These are phyloP conservation scores for Aeschynomene evenia DNA, from an alignment of 306 rosid species.

Conservation along the genomic window DNA sequence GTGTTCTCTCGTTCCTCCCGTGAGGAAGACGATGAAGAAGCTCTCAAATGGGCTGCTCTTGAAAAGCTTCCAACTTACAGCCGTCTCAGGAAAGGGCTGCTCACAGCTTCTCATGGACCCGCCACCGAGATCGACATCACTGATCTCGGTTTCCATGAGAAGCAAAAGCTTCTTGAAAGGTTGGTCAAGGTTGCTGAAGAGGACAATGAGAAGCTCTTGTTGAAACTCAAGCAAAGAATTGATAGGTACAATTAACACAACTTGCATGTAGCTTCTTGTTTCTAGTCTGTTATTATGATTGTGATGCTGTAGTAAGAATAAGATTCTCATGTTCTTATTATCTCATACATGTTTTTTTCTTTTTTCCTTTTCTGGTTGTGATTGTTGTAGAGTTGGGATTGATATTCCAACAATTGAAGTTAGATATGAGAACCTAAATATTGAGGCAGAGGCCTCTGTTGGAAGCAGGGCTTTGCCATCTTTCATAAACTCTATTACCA, in stretches of 20 bases:
- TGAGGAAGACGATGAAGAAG: conserved; percentile 70
- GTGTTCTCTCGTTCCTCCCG: conserved; percentile 52
- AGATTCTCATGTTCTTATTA: too few relatives aligned
- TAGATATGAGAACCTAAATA: conserved; percentile 58
- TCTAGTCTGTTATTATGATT: too few relatives aligned
- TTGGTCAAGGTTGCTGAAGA: conserved; percentile 53
- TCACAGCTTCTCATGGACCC: conserved; percentile 46
- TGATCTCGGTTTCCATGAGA: conserved; percentile 43
- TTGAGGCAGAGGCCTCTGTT: conserved; percentile 65
- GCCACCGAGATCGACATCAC: conserved; percentile 53
- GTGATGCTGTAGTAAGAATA: too few relatives aligned
- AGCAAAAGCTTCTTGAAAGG: conserved; percentile 41
- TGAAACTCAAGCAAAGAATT: conserved; percentile 57
- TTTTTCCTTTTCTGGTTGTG: not conserved
- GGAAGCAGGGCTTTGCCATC: conserved; percentile 77
- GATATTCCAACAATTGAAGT: conserved; percentile 73
- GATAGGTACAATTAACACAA: conserved; percentile 45
- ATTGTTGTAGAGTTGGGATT: conserved; percentile 60
- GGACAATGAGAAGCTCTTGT: conserved; percentile 47
- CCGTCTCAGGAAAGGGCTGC: conserved; percentile 67
- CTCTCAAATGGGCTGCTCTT: conserved; percentile 76
- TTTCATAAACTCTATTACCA: conserved; percentile 45
- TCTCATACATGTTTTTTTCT: too few relatives aligned
- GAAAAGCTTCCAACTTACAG: conserved; percentile 77
- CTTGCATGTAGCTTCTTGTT: too few relatives aligned